A percentile compares a stretch with the other conserved stretches of the same genome.
phyloP scores from a whole-genome alignment of 352 stramenopile genomes.

The Globisporangium orthogonon region DNA sequence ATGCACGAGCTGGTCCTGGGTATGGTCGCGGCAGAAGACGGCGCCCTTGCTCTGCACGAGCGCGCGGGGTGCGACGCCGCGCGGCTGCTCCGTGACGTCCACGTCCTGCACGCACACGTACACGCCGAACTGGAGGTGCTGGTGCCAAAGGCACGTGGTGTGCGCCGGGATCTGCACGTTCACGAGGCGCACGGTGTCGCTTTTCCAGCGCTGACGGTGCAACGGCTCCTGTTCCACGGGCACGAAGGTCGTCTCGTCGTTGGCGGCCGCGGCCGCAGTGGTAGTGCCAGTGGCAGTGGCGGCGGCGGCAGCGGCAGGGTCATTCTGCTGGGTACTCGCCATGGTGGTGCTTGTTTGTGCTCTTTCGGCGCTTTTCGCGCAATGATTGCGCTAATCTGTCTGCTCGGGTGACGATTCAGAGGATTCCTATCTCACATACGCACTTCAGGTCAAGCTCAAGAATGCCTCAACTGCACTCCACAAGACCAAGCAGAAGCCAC shows the following conservation, averaged over 20 bases:
- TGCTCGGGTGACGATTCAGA: background rate
- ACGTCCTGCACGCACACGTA: conserved; percentile 39
- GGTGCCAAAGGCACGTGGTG: conserved; percentile 34
- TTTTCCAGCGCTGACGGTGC: conserved; percentile 40
- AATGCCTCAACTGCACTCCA: too few relatives aligned
- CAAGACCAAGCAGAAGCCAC: too few relatives aligned
- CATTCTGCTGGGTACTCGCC: background rate
- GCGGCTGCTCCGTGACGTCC: conserved; percentile 23
- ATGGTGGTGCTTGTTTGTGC: background rate
- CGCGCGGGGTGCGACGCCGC: conserved; percentile 12
- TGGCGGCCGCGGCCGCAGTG: background rate
- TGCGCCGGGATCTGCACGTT: conserved; percentile 29
- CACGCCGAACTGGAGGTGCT: conserved; percentile 38
- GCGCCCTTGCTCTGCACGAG: conserved; percentile 24
- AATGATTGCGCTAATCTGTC: background rate
- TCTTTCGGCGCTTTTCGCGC: background rate
- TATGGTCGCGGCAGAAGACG: conserved; percentile 51
- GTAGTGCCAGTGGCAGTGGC: too few relatives aligned
- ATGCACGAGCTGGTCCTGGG: conserved; percentile 37
- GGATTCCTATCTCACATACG: too few relatives aligned
- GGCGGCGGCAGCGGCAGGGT: background rate
- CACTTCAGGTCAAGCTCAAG: too few relatives aligned
- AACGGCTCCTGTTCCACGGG: conserved; percentile 39
- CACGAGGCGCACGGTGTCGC: conserved; percentile 24
- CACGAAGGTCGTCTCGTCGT: conserved; percentile 22